These are phyloP conservation scores for Hypoxylon sp. DNA, from an alignment of 2,329 filamentous ascomycete species.

Conservation along the genomic window DNA sequence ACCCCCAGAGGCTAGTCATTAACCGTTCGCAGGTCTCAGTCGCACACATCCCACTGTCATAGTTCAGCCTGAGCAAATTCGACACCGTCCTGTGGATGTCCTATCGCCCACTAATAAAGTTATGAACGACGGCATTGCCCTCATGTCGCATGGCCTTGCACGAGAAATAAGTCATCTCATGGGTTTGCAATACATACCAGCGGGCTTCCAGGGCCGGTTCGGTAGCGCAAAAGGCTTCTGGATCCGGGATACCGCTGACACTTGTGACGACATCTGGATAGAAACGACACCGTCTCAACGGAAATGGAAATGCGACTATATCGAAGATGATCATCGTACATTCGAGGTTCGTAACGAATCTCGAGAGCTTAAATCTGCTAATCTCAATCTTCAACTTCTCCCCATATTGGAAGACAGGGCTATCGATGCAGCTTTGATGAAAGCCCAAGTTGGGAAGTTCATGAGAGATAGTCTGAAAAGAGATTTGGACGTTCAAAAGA, in stretches of 20 bases:
- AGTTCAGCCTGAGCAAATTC: slow-evolving; percentile 64
- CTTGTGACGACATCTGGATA: slow-evolving; percentile 71
- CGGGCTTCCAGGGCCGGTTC: slow-evolving; percentile 78
- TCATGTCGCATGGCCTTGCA: slow-evolving; percentile 74
- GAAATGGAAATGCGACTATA: slow-evolving; percentile 73
- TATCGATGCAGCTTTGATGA: slow-evolving; percentile 61
- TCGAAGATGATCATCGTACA: slow-evolving; percentile 67
- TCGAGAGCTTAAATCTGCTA: slow-evolving; percentile 63
- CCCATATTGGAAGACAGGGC: slow-evolving; percentile 76
- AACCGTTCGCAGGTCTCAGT: slow-evolving; percentile 63
- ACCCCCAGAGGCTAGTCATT: slow-evolving; percentile 17
- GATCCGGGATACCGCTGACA: slow-evolving; percentile 70
- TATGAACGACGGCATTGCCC: slow-evolving; percentile 78
- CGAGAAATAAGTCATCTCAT: slow-evolving; percentile 65
- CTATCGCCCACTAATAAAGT: slow-evolving; percentile 59
- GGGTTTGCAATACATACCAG: slow-evolving; percentile 68
- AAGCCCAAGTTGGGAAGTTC: slow-evolving; percentile 62
- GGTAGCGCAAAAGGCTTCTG: slow-evolving; percentile 83
- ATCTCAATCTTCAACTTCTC: slow-evolving; percentile 77
- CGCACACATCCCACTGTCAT: slow-evolving; percentile 63
- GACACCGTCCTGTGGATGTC: slow-evolving; percentile 56
- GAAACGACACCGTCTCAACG: slow-evolving; percentile 75
- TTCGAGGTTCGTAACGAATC: slow-evolving; percentile 74
- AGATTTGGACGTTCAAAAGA: slow-evolving; percentile 65
- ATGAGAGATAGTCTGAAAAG: slow-evolving; percentile 56